Conservation (phyloP, 2,329 filamentous ascomycete species). For the Teratosphaeria epicoccoides region DNA sequence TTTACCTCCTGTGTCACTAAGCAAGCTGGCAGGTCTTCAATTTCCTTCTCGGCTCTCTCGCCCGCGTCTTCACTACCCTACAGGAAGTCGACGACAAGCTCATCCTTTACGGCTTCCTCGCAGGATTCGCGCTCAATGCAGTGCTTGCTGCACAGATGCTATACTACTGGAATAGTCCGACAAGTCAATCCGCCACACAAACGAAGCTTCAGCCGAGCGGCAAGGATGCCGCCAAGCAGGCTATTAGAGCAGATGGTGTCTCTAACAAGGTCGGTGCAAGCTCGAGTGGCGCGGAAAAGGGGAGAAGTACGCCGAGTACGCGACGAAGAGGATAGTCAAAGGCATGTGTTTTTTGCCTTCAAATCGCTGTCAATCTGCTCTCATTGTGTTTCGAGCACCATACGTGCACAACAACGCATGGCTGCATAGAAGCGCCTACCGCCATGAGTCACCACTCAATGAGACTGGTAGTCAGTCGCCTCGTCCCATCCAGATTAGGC, state of each 20-base stretch:
- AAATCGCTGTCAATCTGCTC: too few relatives aligned
- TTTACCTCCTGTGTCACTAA: slow-evolving; percentile 2
- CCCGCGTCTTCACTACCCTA: slow-evolving; percentile 92
- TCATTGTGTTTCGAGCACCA: too few relatives aligned
- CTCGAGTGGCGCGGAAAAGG: background rate
- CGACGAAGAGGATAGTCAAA: slow-evolving; percentile 44
- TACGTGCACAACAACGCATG: too few relatives aligned
- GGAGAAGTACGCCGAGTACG: slow-evolving; percentile 44
- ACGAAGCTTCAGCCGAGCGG: slow-evolving; percentile 32
- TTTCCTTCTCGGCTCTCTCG: slow-evolving; percentile 84
- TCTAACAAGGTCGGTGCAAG: background rate
- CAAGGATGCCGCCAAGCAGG: slow-evolving; percentile 19
- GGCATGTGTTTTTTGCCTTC: background rate
- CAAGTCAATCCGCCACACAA: slow-evolving; percentile 27
- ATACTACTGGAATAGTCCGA: slow-evolving; percentile 78
- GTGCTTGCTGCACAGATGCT: slow-evolving; percentile 83
- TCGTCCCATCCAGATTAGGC: too few relatives aligned
- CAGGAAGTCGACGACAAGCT: slow-evolving; percentile 96
- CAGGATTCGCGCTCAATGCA: slow-evolving; percentile 80
- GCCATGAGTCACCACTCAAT: too few relatives aligned
- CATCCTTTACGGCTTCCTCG: slow-evolving; percentile 89
- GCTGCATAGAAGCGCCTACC: too few relatives aligned
- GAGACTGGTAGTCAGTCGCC: too few relatives aligned
- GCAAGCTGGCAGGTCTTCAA: slow-evolving; percentile 71
- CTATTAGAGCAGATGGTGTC: slow-evolving; percentile 2